phyloP scores from a whole-genome alignment of 2,329 filamentous ascomycete genomes.

The Nigrospora sphaerica region DNA sequence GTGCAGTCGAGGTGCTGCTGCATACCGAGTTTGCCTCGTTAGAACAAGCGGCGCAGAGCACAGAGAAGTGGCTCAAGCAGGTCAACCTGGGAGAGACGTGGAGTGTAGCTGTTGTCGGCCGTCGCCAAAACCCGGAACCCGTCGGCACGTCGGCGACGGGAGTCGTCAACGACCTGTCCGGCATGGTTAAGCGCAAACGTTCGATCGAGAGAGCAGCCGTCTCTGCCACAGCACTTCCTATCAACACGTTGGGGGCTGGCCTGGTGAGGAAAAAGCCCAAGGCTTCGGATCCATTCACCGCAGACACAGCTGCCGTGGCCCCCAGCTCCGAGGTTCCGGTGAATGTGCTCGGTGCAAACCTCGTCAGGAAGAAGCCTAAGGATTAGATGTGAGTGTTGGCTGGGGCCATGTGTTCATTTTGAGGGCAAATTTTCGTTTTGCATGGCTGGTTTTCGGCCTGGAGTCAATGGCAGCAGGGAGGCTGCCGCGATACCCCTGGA shows the following conservation, averaged over 20 bases:
- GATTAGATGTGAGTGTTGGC: not conserved
- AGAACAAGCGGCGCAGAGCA: slow-evolving; percentile 56
- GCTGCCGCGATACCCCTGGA: too few relatives aligned
- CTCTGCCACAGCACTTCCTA: slow-evolving; percentile 5
- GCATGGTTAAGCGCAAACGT: slow-evolving; percentile 41
- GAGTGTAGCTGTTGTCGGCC: slow-evolving; percentile 44
- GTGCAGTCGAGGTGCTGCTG: slow-evolving; percentile 61
- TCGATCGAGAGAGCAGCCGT: slow-evolving; percentile 3
- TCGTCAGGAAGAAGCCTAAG: slow-evolving; percentile 46
- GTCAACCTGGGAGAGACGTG: slow-evolving; percentile 47
- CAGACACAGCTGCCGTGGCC: slow-evolving; percentile 3
- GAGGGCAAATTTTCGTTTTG: too few relatives aligned
- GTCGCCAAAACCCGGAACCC: slow-evolving; percentile 16
- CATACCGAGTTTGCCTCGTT: slow-evolving; percentile 66
- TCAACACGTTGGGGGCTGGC: slow-evolving; percentile 27
- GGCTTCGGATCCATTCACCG: slow-evolving; percentile 6
- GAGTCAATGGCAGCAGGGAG: too few relatives aligned
- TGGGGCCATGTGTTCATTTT: not conserved
- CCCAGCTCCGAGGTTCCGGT: slow-evolving; percentile 12
- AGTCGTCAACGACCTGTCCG: slow-evolving; percentile 39
- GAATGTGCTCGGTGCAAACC: slow-evolving; percentile 41
- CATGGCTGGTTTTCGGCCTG: too few relatives aligned
- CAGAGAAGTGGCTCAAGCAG: slow-evolving; percentile 63
- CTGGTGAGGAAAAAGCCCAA: slow-evolving; percentile 46
- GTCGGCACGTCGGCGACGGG: slow-evolving; percentile 6